Evolutionary conservation across 176 grass and related monocot species (phyloP).

Genomic region (Tillandsia leiboldiana): DNA sequence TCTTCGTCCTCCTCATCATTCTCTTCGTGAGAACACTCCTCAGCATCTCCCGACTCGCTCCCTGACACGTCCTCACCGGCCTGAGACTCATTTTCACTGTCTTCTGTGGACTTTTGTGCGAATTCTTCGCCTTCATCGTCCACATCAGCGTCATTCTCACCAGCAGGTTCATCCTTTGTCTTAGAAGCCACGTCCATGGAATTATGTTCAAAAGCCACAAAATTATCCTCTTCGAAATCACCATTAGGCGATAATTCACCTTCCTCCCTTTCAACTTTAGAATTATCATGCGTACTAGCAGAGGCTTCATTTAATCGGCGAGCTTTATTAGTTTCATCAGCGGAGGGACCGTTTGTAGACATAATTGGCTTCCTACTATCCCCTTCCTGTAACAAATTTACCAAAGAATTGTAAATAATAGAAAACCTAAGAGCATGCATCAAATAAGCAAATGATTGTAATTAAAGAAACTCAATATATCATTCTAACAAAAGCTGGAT

Average conservation of each 20-base stretch:
- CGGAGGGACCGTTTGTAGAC: constrained; percentile 11
- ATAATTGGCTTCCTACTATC: constrained; percentile 13
- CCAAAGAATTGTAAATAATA: constrained; percentile 1
- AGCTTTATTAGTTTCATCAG: constrained; percentile 14
- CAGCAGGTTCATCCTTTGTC: constrained; percentile 23
- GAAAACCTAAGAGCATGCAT: background rate
- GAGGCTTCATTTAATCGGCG: constrained; percentile 8
- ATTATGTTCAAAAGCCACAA: constrained; percentile 29
- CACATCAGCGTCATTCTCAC: constrained; percentile 18
- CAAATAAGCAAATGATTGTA: too few relatives aligned
- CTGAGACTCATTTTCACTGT: constrained; percentile 17
- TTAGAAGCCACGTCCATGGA: constrained; percentile 3
- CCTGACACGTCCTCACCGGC: constrained; percentile 21
- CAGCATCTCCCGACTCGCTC: constrained; percentile 21
- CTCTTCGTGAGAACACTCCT: constrained; percentile 44
- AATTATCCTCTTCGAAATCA: constrained; percentile 44
- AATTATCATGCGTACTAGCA: constrained; percentile 12
- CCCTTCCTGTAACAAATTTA: constrained; percentile 23
- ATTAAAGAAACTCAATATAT: too few relatives aligned
- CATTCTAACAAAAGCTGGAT: too few relatives aligned
- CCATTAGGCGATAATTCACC: constrained; percentile 67
- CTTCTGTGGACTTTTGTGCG: constrained; percentile 14
- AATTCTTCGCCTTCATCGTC: constrained; percentile 22
- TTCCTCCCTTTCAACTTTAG: constrained; percentile 61
- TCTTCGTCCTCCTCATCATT: constrained; percentile 49